Conservation (phyloP, 2,329 filamentous ascomycete genomes). For the Coniella vitis region DNA sequence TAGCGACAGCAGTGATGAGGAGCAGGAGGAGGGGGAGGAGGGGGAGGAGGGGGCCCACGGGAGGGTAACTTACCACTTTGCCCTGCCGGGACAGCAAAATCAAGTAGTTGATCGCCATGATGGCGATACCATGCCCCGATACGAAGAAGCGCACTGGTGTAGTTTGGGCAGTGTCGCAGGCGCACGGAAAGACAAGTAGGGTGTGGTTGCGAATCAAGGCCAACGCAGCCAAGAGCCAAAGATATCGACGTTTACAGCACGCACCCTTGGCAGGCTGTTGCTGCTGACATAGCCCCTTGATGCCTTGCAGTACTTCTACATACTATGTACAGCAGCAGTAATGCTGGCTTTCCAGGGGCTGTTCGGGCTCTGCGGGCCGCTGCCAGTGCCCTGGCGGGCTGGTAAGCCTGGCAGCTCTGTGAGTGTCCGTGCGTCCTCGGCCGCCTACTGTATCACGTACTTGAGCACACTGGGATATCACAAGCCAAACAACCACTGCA, state of each 20-base stretch:
- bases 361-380: too few relatives aligned
- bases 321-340: too few relatives aligned
- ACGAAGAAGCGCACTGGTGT: background rate
- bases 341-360: background rate
- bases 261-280: background rate
- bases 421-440: too few relatives aligned
- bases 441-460: too few relatives aligned
- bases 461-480: too few relatives aligned
- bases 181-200: background rate
- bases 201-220: background rate
- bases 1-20: too few relatives aligned
- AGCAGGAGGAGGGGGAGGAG: background rate
- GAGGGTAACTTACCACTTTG: slow-evolving; percentile 98
- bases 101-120: slow-evolving; percentile 63
- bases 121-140: slow-evolving; percentile 13
- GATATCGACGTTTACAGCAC: too few relatives aligned
- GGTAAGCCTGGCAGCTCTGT: too few relatives aligned
- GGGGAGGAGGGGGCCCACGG: too few relatives aligned
- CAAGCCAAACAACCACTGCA: too few relatives aligned
- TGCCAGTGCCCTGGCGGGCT: too few relatives aligned
- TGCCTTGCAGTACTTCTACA: background rate
- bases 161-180: background rate
- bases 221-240: background rate
- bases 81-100: slow-evolving; percentile 97
- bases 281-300: too few relatives aligned